phyloP scores from a whole-genome alignment of 108 stramenopile species.

The Fragilaria crotonensis region DNA sequence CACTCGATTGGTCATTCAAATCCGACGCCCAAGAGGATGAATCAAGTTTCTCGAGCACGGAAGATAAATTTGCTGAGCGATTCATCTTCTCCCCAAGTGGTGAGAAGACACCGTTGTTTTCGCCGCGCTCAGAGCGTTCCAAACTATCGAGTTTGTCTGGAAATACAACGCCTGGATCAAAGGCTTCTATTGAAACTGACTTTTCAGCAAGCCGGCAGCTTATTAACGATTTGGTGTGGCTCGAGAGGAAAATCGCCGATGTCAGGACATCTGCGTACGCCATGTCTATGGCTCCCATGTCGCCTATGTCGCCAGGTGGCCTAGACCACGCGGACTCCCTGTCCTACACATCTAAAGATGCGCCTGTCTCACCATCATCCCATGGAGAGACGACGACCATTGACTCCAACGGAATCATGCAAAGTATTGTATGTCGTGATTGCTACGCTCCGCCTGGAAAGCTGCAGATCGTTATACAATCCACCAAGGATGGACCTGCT shows the following conservation, averaged over 20 bases:
- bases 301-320: background rate
- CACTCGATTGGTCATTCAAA: conserved; percentile 32
- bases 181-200: conserved; percentile 3
- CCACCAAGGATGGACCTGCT: conserved; percentile 80
- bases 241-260: conserved; percentile 68
- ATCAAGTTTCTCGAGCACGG: conserved; percentile 15
- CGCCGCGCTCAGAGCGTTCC: background rate
- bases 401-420: conserved; percentile 21
- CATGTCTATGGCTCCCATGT: background rate
- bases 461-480: conserved; percentile 64
- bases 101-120: background rate
- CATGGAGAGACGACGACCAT: conserved; percentile 19
- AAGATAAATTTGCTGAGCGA: background rate
- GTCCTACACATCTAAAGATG: conserved; percentile 52
- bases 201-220: conserved; percentile 32
- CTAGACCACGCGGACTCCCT: conserved; percentile 39
- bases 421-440: conserved; percentile 66
- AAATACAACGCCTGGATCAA: conserved; percentile 2
- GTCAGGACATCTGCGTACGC: conserved; percentile 11
- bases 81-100: background rate
- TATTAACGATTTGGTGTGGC: conserved; percentile 69
- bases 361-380: conserved; percentile 9
- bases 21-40: conserved; percentile 18
- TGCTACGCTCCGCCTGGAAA: conserved; percentile 68
- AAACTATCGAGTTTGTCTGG: conserved; percentile 6